phyloP scores from a whole-genome alignment of 768 basidiomycete genomes.

The Lanmaoa rubissima region DNA sequence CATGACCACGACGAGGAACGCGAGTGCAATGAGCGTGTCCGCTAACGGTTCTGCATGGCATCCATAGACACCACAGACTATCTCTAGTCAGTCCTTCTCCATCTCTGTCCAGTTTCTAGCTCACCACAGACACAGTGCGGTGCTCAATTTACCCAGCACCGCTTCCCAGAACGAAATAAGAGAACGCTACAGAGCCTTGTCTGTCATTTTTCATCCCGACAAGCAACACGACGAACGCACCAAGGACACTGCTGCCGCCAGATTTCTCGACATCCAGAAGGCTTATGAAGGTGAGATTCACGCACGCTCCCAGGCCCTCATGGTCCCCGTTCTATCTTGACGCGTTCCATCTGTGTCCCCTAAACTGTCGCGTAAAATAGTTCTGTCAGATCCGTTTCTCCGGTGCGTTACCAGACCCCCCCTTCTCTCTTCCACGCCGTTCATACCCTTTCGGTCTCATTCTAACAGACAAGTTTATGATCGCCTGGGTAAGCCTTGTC shows the following conservation, averaged over 20 bases:
- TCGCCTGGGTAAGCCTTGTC: constrained; percentile 49
- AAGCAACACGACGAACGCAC: constrained; percentile 61
- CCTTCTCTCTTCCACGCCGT: background rate
- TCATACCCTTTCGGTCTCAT: constrained; percentile 11
- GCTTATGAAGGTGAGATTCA: constrained; percentile 68
- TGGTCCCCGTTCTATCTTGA: background rate
- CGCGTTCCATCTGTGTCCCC: constrained; percentile 2
- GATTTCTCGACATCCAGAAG: constrained; percentile 75
- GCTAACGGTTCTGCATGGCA: too few species aligned
- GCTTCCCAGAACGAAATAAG: constrained; percentile 70
- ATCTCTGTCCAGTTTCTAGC: background rate
- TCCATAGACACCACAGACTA: constrained; percentile 19
- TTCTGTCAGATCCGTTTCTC: constrained; percentile 70
- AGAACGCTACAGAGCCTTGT: constrained; percentile 68
- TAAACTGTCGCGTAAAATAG: constrained; percentile 33
- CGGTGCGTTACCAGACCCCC: constrained; percentile 43
- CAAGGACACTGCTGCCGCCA: constrained; percentile 58
- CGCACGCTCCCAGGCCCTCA: background rate
- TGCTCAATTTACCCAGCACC: constrained; percentile 66
- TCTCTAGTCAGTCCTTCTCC: constrained; percentile 28
- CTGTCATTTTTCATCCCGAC: constrained; percentile 84
- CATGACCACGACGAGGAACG: too few species aligned
- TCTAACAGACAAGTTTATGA: constrained; percentile 68
- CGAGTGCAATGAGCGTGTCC: too few species aligned
- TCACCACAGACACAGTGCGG: constrained; percentile 37